Base-by-base conservation (phyloP, 2,329 filamentous ascomycete genomes). In the Nemania diffusa region DNA sequence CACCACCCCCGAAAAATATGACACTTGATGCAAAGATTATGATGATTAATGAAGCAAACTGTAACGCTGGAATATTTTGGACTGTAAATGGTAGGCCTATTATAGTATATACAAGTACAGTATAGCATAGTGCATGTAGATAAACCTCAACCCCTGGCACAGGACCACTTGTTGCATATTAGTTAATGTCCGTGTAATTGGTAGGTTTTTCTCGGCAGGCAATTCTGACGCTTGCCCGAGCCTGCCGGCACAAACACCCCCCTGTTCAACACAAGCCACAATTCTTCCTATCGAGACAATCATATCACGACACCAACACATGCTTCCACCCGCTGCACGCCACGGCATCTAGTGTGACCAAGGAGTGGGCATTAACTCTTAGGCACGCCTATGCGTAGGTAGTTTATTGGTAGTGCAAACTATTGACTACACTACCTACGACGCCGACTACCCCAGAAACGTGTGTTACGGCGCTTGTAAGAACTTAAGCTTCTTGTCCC, bases 401-500 rank as follows among this genome's bases (percentile, higher is more conserved):
- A 40, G 34, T 40, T 13, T 40, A 40, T 13, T 34, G 13, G 32
- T 40, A 15, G 37, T n/a, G n/a, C n/a, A 9, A 1, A 17, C 37
- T 40, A 17, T 40, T 15, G 15, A n/a, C 3, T 22, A n/a, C 8
- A 9, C 13, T 24, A n/a, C 26, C 15, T 29, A 40, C 51, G 42
- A 29, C 40, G 4, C 48, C 27, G 24, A 32, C 27, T 62, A 66
- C 52, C 55, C 64, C 53, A 56, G 48, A 57, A 51, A 46, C 50
- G 56, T 63, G 50, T 42, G 61, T 64, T 51, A 57, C 50, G 60
- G 27, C 61, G 56, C 65, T 67, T 64, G 42, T 29, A 20, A 37
- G 15, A 50, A 27, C 24, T 64, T 64, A 68, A 57, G 51, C 52
- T 64, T 62, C 40, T 65, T 29, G 29, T 65, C 61, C 61, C 57